These are phyloP conservation scores for Aspergillus heteromorphus DNA, from an alignment of 495 filamentous ascomycete genomes.

Conservation along the genomic window DNA sequence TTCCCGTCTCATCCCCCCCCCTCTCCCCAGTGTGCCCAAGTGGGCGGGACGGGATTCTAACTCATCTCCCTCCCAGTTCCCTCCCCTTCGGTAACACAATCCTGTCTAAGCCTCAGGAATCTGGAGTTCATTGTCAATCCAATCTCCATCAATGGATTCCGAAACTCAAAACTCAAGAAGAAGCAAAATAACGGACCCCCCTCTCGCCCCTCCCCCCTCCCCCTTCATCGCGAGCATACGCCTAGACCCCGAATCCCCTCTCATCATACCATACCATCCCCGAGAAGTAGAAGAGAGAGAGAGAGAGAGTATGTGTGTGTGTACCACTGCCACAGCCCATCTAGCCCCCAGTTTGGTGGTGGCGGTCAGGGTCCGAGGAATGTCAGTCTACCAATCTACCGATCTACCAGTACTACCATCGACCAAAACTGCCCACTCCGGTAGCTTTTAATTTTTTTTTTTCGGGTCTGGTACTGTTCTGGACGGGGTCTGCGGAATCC, in stretches of 20 bases:
- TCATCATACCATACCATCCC: too few relatives aligned
- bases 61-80: not conserved
- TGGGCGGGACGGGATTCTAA: constrained; percentile 9
- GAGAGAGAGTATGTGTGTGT: too few relatives aligned
- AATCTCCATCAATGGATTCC: not conserved
- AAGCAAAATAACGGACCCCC: not conserved
- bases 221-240: not conserved
- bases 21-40: not conserved
- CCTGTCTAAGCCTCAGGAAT: constrained; percentile 6
- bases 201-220: not conserved
- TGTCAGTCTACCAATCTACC: too few relatives aligned
- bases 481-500: constrained; percentile 10
- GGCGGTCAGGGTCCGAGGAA: not conserved
- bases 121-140: not conserved
- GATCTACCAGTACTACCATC: too few relatives aligned
- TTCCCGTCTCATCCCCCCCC: not conserved
- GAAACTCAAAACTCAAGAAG: not conserved
- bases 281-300: too few relatives aligned
- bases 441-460: not conserved
- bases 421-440: not conserved
- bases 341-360: not conserved
- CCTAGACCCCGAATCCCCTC: not conserved
- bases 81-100: constrained; percentile 3
- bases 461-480: not conserved
- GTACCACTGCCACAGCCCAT: not conserved